Percentiles rank a stretch among this genome's conserved stretches.
These are phyloP conservation scores for Phytophthora melonis DNA, from an alignment of 352 stramenopile genomes.

Conservation along the genomic window DNA sequence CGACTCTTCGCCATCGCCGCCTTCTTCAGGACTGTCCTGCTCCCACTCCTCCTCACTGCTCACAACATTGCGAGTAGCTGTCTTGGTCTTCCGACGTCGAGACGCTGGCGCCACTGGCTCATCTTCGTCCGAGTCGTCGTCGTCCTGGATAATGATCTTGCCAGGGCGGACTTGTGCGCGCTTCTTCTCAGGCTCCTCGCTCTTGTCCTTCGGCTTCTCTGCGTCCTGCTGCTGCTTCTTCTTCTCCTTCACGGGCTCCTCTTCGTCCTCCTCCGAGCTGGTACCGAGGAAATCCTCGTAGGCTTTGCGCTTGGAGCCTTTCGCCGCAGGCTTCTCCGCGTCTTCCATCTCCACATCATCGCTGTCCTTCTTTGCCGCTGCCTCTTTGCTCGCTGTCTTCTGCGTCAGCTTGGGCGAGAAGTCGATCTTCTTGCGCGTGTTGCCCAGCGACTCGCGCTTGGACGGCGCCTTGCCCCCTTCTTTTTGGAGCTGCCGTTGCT, in stretches of 20 bases:
- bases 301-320: slow-evolving; percentile 55
- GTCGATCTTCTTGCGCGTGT: slow-evolving; percentile 72
- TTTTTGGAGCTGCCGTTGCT: slow-evolving; percentile 21
- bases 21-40: slow-evolving; percentile 40
- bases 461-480: slow-evolving; percentile 19
- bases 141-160: slow-evolving; percentile 83
- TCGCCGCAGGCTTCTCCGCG: not conserved
- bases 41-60: slow-evolving; percentile 68
- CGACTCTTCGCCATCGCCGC: slow-evolving; percentile 59
- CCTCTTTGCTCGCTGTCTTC: slow-evolving; percentile 10
- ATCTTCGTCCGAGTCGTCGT: slow-evolving; percentile 75
- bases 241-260: slow-evolving; percentile 9
- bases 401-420: slow-evolving; percentile 70
- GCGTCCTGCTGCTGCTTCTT: not conserved
- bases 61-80: slow-evolving; percentile 36
- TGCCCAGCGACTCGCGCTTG: slow-evolving; percentile 30
- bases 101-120: slow-evolving; percentile 31
- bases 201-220: slow-evolving; percentile 39
- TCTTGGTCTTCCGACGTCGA: slow-evolving; percentile 38
- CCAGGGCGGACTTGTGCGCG: slow-evolving; percentile 32
- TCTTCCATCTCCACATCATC: slow-evolving; percentile 31
- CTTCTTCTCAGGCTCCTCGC: slow-evolving; percentile 41
- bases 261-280: slow-evolving; percentile 63
- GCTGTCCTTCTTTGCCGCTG: slow-evolving; percentile 2
- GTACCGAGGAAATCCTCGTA: slow-evolving; percentile 81